Percentiles rank a stretch among this genome's conserved stretches.
Conservation (phyloP, 2,329 filamentous ascomycete genomes). For the Calonectria naviculata region DNA sequence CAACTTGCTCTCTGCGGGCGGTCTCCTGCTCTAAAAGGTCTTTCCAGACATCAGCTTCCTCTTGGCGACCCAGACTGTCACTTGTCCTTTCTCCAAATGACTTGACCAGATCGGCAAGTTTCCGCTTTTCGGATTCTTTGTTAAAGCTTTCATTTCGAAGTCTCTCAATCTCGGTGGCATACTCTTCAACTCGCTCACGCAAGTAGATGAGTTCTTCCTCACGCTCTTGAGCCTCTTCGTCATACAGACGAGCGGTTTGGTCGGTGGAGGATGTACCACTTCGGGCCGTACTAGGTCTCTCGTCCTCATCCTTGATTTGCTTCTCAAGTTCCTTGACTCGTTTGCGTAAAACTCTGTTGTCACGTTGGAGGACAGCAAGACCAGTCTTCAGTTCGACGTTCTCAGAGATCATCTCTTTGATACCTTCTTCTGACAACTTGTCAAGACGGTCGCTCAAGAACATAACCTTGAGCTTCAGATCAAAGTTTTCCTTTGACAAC, state of each 20-base stretch:
- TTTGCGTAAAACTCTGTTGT: constrained; percentile 85
- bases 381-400: constrained; percentile 96
- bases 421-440: constrained; percentile 92
- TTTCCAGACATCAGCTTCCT: constrained; percentile 89
- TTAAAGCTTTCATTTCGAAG: constrained; percentile 81
- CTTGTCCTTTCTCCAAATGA: constrained; percentile 61
- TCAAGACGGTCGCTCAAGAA: constrained; percentile 94
- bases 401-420: constrained; percentile 98
- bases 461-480: constrained; percentile 96
- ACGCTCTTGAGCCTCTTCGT: constrained; percentile 73
- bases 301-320: constrained; percentile 75
- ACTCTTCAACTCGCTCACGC: constrained; percentile 86
- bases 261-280: constrained; percentile 69
- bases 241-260: constrained; percentile 64
- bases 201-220: constrained; percentile 90
- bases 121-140: constrained; percentile 87
- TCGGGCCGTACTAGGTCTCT: constrained; percentile 69
- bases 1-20: constrained; percentile 86
- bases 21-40: constrained; percentile 94
- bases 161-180: constrained; percentile 84
- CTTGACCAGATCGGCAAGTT: constrained; percentile 82
- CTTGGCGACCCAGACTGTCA: constrained; percentile 64
- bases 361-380: constrained; percentile 87
- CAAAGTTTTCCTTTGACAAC: constrained; percentile 97
- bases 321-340: constrained; percentile 90